Conservation (phyloP, 495 filamentous ascomycete genomes). For the Hyaloscypha bicolor region DNA sequence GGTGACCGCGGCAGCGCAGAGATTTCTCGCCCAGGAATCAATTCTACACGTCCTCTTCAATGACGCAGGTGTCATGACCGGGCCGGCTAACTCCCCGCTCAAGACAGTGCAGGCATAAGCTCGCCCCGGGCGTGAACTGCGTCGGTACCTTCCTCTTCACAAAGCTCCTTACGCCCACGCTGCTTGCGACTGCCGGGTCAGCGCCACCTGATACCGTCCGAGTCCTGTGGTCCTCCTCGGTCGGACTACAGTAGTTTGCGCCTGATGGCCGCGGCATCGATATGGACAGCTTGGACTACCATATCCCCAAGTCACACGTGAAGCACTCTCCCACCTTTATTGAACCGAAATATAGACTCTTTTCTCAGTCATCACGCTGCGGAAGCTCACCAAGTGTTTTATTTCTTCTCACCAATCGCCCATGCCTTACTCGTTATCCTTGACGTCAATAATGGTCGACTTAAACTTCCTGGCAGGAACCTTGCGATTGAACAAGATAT, state of each 20-base stretch:
- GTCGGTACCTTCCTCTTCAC: conserved; percentile 45
- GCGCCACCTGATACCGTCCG: conserved; percentile 41
- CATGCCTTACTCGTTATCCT: conserved; percentile 43
- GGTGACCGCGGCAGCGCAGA: conserved; percentile 32
- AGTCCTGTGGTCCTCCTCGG: conserved; percentile 44
- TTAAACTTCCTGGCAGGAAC: conserved; percentile 68
- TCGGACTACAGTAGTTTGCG: background rate
- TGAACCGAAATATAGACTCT: conserved; percentile 2
- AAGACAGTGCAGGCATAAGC: conserved; percentile 43
- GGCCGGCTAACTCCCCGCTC: conserved; percentile 34
- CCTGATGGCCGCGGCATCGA: conserved; percentile 7
- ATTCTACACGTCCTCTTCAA: conserved; percentile 18
- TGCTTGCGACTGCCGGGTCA: conserved; percentile 24
- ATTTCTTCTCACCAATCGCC: background rate
- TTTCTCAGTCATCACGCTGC: background rate
- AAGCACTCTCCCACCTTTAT: background rate
- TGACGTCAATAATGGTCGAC: conserved; percentile 38
- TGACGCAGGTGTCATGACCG: conserved; percentile 49
- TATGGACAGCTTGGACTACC: background rate
- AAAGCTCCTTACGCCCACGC: conserved; percentile 39
- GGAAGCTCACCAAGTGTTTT: background rate
- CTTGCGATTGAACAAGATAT: conserved; percentile 65
- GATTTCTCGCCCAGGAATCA: conserved; percentile 40
- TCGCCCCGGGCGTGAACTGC: conserved; percentile 43
- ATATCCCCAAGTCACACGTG: background rate